A percentile compares a stretch with the other conserved stretches of the same genome.
These are phyloP conservation scores for Debaryomyces fabryi DNA, from an alignment of 1,139 yeast genomes.

Conservation along the genomic window DNA sequence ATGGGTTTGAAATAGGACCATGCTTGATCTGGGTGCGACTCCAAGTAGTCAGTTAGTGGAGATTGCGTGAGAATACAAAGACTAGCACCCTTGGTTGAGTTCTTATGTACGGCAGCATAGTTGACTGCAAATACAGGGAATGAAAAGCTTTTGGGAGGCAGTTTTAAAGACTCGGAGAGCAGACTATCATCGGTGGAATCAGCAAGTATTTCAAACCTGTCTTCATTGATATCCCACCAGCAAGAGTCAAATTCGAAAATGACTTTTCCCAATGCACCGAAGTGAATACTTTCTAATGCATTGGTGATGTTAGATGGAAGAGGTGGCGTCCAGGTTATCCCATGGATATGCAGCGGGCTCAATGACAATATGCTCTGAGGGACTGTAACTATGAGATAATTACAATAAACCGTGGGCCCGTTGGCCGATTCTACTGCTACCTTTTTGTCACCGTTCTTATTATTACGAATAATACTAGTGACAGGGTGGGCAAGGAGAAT, in stretches of 20 bases:
- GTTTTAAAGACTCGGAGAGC: slow-evolving; percentile 17
- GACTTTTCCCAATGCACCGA: slow-evolving; percentile 78
- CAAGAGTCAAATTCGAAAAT: slow-evolving; percentile 66
- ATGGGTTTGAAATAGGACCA: slow-evolving; percentile 46
- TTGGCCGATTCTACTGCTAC: slow-evolving; percentile 24
- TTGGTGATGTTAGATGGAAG: slow-evolving; percentile 51
- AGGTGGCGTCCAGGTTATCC: slow-evolving; percentile 61
- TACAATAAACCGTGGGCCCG: slow-evolving; percentile 32
- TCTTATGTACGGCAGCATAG: slow-evolving; percentile 27
- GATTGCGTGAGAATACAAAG: slow-evolving; percentile 68
- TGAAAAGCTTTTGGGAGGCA: slow-evolving; percentile 30
- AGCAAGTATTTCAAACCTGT: slow-evolving; percentile 54
- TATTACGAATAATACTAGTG: slow-evolving; percentile 34
- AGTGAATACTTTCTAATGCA: slow-evolving; percentile 56
- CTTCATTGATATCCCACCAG: slow-evolving; percentile 66
- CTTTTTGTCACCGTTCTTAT: slow-evolving; percentile 15
- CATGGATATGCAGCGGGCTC: slow-evolving; percentile 38
- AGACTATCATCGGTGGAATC: slow-evolving; percentile 15
- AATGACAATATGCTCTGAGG: slow-evolving; percentile 69
- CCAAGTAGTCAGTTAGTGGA: slow-evolving; percentile 60
- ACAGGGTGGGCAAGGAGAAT: slow-evolving; percentile 54
- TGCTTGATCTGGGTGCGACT: slow-evolving; percentile 37
- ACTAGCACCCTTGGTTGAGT: slow-evolving; percentile 27
- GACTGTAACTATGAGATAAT: slow-evolving; percentile 67
- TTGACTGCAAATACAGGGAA: slow-evolving; percentile 37